Evolutionary conservation across 2,329 filamentous ascomycete genomes (phyloP), one percentile per base, ranked within the genome.

Genomic region (Pseudogymnoascus sp.): DNA sequence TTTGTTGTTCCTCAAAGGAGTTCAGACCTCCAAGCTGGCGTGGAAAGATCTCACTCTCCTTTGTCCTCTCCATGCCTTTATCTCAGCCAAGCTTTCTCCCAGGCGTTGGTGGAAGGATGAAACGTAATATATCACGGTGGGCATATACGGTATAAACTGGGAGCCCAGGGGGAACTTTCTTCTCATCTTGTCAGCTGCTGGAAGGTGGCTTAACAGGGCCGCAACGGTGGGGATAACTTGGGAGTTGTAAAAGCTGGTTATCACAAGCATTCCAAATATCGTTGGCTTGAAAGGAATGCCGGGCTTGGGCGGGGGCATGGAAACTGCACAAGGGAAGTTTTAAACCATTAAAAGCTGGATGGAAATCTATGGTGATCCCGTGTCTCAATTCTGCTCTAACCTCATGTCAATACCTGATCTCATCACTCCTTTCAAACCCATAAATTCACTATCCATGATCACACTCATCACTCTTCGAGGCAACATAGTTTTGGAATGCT

Each of bases 401-500:
- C 28, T 55, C 49, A 35, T 55, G 49, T 55, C 49, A 55, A 55
- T 55, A 55, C 49, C 25, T 55, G 49, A 55, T 55, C 28, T 55
- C 49, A 11, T 55, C 49, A 55, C 49, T 55, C 49, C 28, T 33
- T 33, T 55, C 49, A 55, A 55, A 55, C 49, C 49, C 49, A 55
- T 55, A 55, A 55, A 18, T 55, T 55, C 49, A 55, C 49, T 55
- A 35, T 33, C 49, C 49, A 55, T 55, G 28, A 55, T 55, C 49
- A 55, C 49, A 55, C 49, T 55, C 49, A 55, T 55, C 49, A 55
- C 49, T 55, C 49, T 55, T 60, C 58, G 33, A 38, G 11, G 16
- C 35, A 60, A 60, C 58, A 38, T 60, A 40, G 18, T 60, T 58
- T 60, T 60, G 58, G 58, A 60, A 60, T 40, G 33, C 35, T 41